Evolutionary conservation across 495 filamentous ascomycete genomes (phyloP), one percentile per base, ranked within the genome.

Genomic region (Astrocystis sublimbata): DNA sequence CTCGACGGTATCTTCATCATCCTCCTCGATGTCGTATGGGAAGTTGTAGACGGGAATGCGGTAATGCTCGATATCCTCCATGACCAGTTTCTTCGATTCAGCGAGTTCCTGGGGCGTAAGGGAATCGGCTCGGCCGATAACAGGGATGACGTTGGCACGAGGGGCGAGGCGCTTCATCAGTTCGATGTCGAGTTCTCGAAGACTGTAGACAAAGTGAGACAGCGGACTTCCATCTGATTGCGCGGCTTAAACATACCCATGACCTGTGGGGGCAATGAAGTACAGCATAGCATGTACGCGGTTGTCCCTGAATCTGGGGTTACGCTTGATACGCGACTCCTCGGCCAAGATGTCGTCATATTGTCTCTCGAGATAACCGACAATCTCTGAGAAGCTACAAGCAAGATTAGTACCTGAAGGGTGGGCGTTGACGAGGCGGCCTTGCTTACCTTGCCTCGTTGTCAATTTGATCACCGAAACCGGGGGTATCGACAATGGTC

Each of bases 31-130:
- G 73, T 98, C 94, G 80, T 98, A 98, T 33, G 94, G 94, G 84
- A 98, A 98, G 85, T 98, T 98, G 87, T 98, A 98, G 67, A 98
- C 96, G 38, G 94, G 94, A 69, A 98, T 98, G 75, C 94, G 91
- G 84, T 98, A 98, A 78, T 98, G 94, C 76, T 98, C 94, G 65
- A 98, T 98, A 71, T 98, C 94, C 81, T 98, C 94, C 96, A 98
- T 98, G 70, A 98, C 92, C 53, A 98, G 83, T 82, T 97, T 98
- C 86, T 98, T 98, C 40, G 93, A 97, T 76, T 98, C 96, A 58
- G 94, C 94, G 57, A 98, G 86, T 79, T 98, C 94, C 53, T 90
- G 89, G 46, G 96, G 96, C 49, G 94, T 98, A 59, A 98, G 89
- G 28, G 94, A 93, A 73, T 98, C 94, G 71, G 94, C 94, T 75